Base-by-base conservation (phyloP, 352 stramenopile genomes). In the Globisporangium ultimum region DNA sequence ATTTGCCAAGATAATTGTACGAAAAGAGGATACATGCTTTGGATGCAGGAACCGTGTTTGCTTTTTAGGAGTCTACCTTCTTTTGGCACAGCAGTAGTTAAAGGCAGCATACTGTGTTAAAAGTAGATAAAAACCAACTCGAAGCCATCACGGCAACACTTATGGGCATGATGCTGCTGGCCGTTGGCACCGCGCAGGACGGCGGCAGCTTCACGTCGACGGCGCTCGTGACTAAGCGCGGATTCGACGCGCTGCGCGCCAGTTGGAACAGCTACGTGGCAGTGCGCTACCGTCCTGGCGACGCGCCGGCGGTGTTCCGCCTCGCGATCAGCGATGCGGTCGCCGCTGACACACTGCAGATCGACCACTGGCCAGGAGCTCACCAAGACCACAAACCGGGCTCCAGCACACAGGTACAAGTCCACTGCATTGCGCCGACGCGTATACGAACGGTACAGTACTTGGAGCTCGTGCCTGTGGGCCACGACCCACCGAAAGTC, bases 321-420 rank as follows among this genome's bases (percentile, higher is more conserved):
- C 42, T 91, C 49, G 64, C 68, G 50, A 67, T 86, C 46, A 47
- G 58, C 53, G 46, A 47, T 10, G 63, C 32, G 17, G 50, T 56
- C 24, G 20, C 50, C 8, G 22, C 14, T 14, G 38, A 57, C 36
- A 58, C 47, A 13, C 40, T 91, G 15, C 42, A 49, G 9, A 66
- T 88, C 53, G 78, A 89, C 51, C 61, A 88, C 34, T 91, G 77
- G 79, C 66, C 47, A 43, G 15, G 24, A 51, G 22, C 20, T 6
- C 36, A 48, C 11, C n/a, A 49, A 47, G 48, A 15, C 36, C 17
- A 24, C 32, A 28, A 10, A 18, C 41, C 63, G 5, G 13, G 43
- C n/a, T 42, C 45, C 0, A 46, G 62, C 32, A 48, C 13, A 22
- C 8, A 60, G 51, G 53, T 80, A 15, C 17, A 63, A 1, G 21